Conservation (phyloP, 108 stramenopile species). For the Cyclotella atomus region DNA sequence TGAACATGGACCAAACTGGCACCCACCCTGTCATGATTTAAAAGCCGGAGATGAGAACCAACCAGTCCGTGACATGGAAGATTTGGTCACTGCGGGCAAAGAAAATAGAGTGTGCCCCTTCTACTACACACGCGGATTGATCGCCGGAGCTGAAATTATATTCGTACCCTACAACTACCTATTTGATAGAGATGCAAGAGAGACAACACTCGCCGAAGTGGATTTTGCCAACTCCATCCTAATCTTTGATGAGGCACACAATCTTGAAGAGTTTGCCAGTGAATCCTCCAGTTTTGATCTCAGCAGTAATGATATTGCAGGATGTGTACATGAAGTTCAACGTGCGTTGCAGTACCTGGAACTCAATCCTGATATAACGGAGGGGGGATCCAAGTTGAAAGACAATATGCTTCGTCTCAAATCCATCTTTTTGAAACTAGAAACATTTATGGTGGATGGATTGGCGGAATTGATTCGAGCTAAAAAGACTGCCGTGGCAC, state of each 20-base stretch:
- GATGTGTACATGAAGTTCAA: slow-evolving; percentile 73
- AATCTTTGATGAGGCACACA: slow-evolving; percentile 99
- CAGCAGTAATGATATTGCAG: slow-evolving; percentile 79
- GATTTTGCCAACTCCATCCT: slow-evolving; percentile 89
- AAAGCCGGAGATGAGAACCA: slow-evolving; percentile 39
- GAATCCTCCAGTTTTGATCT: slow-evolving; percentile 95
- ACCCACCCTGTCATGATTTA: not conserved
- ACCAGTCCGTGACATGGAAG: slow-evolving; percentile 96
- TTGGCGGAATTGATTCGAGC: slow-evolving; percentile 4
- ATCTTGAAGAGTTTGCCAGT: slow-evolving; percentile 95
- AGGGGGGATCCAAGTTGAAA: slow-evolving; percentile 32
- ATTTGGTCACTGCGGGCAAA: slow-evolving; percentile 84
- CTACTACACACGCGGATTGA: slow-evolving; percentile 81
- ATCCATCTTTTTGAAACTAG: slow-evolving; percentile 75
- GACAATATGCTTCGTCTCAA: slow-evolving; percentile 83
- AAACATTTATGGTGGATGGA: slow-evolving; percentile 68
- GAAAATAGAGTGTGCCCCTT: slow-evolving; percentile 91
- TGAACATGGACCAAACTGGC: slow-evolving; percentile 15
- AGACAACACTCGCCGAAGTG: slow-evolving; percentile 70
- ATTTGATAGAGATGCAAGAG: slow-evolving; percentile 89
- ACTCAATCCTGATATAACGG: slow-evolving; percentile 37
- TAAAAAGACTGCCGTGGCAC: not conserved
- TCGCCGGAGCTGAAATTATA: slow-evolving; percentile 88
- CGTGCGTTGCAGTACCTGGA: slow-evolving; percentile 56
- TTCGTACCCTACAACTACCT: slow-evolving; percentile 99